Conservation (phyloP, 768 basidiomycete genomes). For the Lentinula sp. region DNA sequence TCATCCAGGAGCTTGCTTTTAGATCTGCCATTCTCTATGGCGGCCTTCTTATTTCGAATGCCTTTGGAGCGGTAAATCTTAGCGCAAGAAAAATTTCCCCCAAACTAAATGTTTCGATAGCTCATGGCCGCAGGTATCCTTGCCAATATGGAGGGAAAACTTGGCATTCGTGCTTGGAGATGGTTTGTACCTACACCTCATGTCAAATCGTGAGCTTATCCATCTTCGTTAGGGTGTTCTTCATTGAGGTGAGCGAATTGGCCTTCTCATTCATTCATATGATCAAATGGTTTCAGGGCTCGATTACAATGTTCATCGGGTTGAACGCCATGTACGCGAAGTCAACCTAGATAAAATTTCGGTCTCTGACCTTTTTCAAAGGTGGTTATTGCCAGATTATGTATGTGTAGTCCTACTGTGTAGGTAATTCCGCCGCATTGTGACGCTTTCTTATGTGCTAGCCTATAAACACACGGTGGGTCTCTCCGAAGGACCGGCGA, state of each 20-base stretch:
- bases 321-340: slow-evolving; percentile 40
- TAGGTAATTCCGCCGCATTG: background rate
- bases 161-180: slow-evolving; percentile 66
- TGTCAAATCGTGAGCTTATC: background rate
- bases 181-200: slow-evolving; percentile 35
- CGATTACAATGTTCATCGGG: slow-evolving; percentile 56
- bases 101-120: slow-evolving; percentile 20
- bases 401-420: slow-evolving; percentile 23
- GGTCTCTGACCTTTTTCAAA: slow-evolving; percentile 14
- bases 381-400: slow-evolving; percentile 55
- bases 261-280: background rate
- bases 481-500: slow-evolving; percentile 40
- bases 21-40: slow-evolving; percentile 56
- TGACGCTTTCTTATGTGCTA: slow-evolving; percentile 14
- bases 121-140: slow-evolving; percentile 75
- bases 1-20: slow-evolving; percentile 55
- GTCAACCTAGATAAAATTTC: background rate
- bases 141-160: slow-evolving; percentile 57
- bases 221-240: slow-evolving; percentile 49
- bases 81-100: background rate
- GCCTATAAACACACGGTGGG: slow-evolving; percentile 61
- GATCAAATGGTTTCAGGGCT: slow-evolving; percentile 34
- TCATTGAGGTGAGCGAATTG: slow-evolving; percentile 45
- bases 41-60: slow-evolving; percentile 58
- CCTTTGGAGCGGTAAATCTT: slow-evolving; percentile 53